A percentile compares a stretch with the other conserved stretches of the same genome.
These are phyloP conservation scores for Salicornia ramosissima DNA, from an alignment of 148 eudicot genomes.

Conservation along the genomic window DNA sequence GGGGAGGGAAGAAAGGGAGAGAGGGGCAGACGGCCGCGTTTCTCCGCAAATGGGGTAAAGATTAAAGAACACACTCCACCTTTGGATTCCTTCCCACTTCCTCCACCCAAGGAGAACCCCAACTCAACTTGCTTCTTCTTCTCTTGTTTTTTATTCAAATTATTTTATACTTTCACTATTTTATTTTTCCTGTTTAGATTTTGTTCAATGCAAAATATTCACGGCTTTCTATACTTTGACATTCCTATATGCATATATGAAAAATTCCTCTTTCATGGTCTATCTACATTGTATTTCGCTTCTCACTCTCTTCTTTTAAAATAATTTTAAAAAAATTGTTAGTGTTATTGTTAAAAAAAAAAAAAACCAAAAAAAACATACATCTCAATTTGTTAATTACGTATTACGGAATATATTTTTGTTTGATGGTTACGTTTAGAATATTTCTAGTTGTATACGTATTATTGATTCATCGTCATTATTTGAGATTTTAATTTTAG, in stretches of 20 bases:
- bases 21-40: slow-evolving; percentile 31
- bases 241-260: background rate
- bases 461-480: too few species aligned
- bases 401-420: too few species aligned
- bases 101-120: background rate
- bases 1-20: slow-evolving; percentile 11
- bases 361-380: too few species aligned
- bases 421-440: too few species aligned
- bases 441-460: too few species aligned
- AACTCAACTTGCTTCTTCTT: slow-evolving; percentile 8
- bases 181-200: background rate
- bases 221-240: slow-evolving; percentile 14
- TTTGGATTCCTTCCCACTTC: slow-evolving; percentile 24
- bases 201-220: background rate
- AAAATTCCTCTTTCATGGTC: slow-evolving; percentile 4
- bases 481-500: too few species aligned
- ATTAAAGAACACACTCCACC: background rate
- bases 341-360: too few species aligned
- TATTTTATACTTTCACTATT: too few species aligned
- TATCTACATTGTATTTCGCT: slow-evolving; percentile 6
- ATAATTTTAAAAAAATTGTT: too few species aligned
- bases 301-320: background rate
- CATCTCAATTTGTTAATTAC: too few species aligned
- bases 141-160: background rate
- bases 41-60: slow-evolving; percentile 35